Evolutionary conservation across 805 yeast genomes (phyloP), one percentile per base, ranked within the genome.

Genomic region (Komagataella pastoris): DNA sequence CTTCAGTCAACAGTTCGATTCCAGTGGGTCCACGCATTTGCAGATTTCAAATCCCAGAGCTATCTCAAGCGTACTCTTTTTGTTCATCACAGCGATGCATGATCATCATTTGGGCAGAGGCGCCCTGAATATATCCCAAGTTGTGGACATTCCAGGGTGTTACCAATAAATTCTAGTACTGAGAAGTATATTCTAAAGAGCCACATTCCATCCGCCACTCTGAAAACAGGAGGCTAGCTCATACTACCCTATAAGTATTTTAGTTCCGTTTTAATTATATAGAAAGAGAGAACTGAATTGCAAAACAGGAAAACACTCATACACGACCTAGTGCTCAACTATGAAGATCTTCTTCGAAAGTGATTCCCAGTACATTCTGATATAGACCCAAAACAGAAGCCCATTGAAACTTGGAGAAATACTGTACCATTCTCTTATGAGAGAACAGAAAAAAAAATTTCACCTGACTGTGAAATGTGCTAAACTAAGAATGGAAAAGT

Each of bases 381-480:
- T 47, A 49, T 58, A 7, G 50, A 52, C 3, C 51, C 57, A n/a
- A 54, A 58, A 1, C 17, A 18, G 17, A 18, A 44, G 5, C 3
- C 8, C 19, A 60, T 58, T 1, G 74, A 69, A 3, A 8, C 36
- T 6, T 85, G 85, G 82, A 73, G 69, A 1, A 77, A 77, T 47
- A 84, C 95, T 0, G 56, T 45, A 12, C 52, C 60, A 1, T 76
- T 79, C 54, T 77, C 75, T 1, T 82, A 79, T 55, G 80, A 72
- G 7, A 83, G 81, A 0, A 75, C 85, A 0, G 80, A 73, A 52
- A 78, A 73, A 52, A 78, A 85, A 0, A 88, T 79, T 67, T 93
- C 95, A 0, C 57, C 93, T 17, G 99, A 91, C 66, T 93, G 99
- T 71, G 99, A 91, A 66, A 93, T 91, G 88, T 88, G 97, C 62